Percentiles rank a stretch among this genome's conserved stretches.
phyloP scores from a whole-genome alignment of 208 protist species.

The Trypanosoma conorhini region DNA sequence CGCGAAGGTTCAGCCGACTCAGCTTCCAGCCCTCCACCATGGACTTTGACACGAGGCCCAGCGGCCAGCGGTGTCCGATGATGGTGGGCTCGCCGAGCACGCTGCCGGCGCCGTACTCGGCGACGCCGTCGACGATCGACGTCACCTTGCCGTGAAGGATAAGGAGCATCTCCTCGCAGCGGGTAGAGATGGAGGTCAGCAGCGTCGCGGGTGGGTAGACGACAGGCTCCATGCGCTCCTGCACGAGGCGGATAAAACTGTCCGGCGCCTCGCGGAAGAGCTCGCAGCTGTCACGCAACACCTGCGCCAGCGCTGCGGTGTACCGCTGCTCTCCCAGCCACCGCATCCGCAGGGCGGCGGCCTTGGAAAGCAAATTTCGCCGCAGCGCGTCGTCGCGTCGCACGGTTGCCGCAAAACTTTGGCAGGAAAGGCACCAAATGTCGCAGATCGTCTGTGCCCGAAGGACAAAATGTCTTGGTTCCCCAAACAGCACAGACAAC shows the following conservation, averaged over 20 bases:
- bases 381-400: slow-evolving; percentile 71
- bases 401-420: slow-evolving; percentile 56
- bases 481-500: slow-evolving; percentile 80
- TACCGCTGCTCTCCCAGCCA: slow-evolving; percentile 88
- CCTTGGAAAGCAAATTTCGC: slow-evolving; percentile 61
- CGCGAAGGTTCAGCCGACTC: slow-evolving; percentile 47
- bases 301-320: slow-evolving; percentile 53
- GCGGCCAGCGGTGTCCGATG: slow-evolving; percentile 82
- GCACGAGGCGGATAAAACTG: slow-evolving; percentile 73
- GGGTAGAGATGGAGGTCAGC: slow-evolving; percentile 69
- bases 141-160: slow-evolving; percentile 68
- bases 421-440: slow-evolving; percentile 77
- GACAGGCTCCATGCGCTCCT: slow-evolving; percentile 82
- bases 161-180: slow-evolving; percentile 71
- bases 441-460: slow-evolving; percentile 74
- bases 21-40: slow-evolving; percentile 92
- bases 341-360: slow-evolving; percentile 75
- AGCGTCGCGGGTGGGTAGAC: slow-evolving; percentile 72
- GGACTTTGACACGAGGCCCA: slow-evolving; percentile 64
- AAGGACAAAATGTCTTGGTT: slow-evolving; percentile 73
- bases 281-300: slow-evolving; percentile 64
- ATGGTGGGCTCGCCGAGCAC: slow-evolving; percentile 79
- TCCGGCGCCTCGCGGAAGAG: slow-evolving; percentile 61
- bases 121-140: slow-evolving; percentile 63
- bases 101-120: slow-evolving; percentile 70